phyloP scores from a whole-genome alignment of 1,284 basidiomycete species.

The Uromyces viciae-fabae region DNA sequence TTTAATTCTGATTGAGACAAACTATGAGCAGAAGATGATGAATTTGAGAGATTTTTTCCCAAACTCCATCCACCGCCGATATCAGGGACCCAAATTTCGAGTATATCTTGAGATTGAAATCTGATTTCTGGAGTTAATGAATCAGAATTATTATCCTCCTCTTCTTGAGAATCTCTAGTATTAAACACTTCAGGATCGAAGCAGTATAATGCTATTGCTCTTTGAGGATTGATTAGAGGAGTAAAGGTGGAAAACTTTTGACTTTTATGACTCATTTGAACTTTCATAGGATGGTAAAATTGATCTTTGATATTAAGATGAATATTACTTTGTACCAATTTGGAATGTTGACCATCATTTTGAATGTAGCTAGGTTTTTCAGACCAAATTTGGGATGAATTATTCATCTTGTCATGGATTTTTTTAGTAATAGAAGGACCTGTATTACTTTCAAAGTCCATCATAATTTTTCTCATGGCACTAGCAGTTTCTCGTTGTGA shows the following conservation, averaged over 20 bases:
- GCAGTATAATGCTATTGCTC: constrained; percentile 8
- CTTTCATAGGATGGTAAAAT: no score
- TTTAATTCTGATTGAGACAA: not conserved
- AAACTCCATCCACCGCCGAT: constrained; percentile 12
- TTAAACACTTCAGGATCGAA: not conserved
- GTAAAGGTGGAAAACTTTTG: not conserved
- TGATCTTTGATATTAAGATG: not conserved
- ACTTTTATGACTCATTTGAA: not conserved
- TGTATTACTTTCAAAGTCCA: not conserved
- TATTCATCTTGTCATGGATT: not conserved
- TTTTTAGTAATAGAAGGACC: not conserved
- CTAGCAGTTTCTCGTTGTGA: not conserved
- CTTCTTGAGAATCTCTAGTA: not conserved
- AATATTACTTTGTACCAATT: no score
- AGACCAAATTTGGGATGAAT: not conserved
- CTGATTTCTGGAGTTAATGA: constrained; percentile 2
- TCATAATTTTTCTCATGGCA: not conserved
- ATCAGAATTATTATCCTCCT: not conserved
- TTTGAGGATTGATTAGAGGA: constrained; percentile 9
- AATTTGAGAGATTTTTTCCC: not conserved
- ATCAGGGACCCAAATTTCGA: constrained; percentile 10
- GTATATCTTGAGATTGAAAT: not conserved
- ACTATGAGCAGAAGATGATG: not conserved
- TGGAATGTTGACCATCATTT: not conserved
- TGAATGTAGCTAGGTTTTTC: not conserved